These are phyloP conservation scores for Krasilnikovozyma curviuscula DNA, from an alignment of 768 basidiomycete species.

Conservation along the genomic window DNA sequence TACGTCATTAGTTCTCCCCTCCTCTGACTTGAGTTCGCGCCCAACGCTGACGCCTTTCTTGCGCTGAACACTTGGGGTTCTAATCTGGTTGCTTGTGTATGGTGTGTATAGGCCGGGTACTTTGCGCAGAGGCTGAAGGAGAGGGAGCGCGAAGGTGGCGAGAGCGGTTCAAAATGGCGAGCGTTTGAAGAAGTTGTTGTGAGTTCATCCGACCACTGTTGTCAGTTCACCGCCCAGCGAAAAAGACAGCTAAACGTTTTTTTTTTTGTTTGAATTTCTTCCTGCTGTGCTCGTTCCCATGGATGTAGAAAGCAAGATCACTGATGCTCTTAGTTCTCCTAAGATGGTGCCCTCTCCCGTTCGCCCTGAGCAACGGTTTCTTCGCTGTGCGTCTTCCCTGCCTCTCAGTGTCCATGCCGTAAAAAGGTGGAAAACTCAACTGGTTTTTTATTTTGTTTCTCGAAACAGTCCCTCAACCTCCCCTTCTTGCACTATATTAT, in stretches of 20 bases:
- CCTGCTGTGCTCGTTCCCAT: too few species aligned
- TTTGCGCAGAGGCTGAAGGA: constrained; percentile 3
- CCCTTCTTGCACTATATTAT: constrained; percentile 7
- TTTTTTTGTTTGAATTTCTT: background rate
- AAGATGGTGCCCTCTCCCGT: constrained; percentile 12
- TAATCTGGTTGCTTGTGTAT: too few species aligned
- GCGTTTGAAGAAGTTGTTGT: constrained; percentile 9
- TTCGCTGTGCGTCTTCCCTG: background rate
- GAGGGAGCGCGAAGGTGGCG: background rate
- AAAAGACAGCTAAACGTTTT: background rate
- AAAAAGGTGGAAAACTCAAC: background rate
- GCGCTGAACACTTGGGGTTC: too few species aligned
- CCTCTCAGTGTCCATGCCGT: too few species aligned
- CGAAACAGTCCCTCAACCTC: constrained; percentile 7
- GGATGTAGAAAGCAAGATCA: constrained; percentile 1
- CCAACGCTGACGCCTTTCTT: too few species aligned
- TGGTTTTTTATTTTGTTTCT: background rate
- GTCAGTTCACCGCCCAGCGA: background rate
- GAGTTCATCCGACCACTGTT: background rate
- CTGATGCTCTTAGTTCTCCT: constrained; percentile 3
- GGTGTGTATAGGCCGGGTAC: too few species aligned
- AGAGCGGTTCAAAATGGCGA: constrained; percentile 8
- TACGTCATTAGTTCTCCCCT: too few species aligned
- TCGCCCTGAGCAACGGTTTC: constrained; percentile 2
- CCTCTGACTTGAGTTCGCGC: constrained; percentile 1